Base-by-base conservation (phyloP, 257 asterid species). In the Forsythia viridissima region DNA sequence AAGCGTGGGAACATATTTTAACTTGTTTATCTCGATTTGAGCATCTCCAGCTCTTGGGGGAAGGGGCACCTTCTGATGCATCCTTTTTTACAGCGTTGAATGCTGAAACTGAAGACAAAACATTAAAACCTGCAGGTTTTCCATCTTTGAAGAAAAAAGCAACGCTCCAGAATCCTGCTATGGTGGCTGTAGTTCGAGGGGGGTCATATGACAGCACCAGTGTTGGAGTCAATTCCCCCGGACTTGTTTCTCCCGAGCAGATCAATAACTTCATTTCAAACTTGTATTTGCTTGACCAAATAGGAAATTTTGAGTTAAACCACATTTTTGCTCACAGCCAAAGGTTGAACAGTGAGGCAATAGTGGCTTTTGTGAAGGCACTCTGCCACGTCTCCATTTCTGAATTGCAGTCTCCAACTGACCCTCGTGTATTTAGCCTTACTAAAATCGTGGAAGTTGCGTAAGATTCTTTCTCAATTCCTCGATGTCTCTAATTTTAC, bases 381-480 rank as follows among this genome's bases (percentile, higher is more conserved):
- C 97, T 96, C 77, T 92, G 98, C 92, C 93, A 93, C 87, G 97
- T 96, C 83, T 92, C 99, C 79, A 93, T 96, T 89, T 92, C 94
- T 69, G 99, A 96, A 80, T 81, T 96, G 93, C 99, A 96, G 88
- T 96, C 99, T 84, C 98, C 98, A 61, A 92, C 97, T 79, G 99
- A 96, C 88, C 99, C 99, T 80, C 98, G 99, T 20, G 98, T 96
- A 40, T 96, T 96, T 85, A 87, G 99, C 88, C 97, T 96, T 84
- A 96, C 99, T 76, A 96, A 96, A 87, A 91, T 96, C 84, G 99
- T 96, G 85, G 99, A 96, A 96, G 99, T 96, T 82, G 98, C 99
- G 99, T 96, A 96, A 96, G 99, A 89, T 85, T 84, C 94, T 88
- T 72, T 87, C 88, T 76, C 65, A 86, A 78, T 75, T 83, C 81